Evolutionary conservation across 2,329 filamentous ascomycete genomes (phyloP).

Genomic region (Ophiosphaerella korrae): DNA sequence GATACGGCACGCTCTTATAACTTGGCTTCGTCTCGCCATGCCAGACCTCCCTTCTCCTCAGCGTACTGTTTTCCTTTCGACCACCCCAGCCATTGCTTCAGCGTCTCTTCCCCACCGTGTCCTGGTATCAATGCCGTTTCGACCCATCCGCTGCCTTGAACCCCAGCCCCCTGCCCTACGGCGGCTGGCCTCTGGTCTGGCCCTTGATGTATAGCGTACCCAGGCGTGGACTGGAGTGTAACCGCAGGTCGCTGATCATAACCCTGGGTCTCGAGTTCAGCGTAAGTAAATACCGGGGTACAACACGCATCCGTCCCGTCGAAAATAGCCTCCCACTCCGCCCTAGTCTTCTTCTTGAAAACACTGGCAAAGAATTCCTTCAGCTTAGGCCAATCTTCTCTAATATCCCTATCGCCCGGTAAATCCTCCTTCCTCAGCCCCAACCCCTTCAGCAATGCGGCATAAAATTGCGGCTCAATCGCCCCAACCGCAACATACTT

Average conservation of each 20-base stretch:
- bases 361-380: slow-evolving; percentile 62
- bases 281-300: slow-evolving; percentile 80
- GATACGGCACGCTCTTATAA: slow-evolving; percentile 13
- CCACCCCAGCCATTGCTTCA: slow-evolving; percentile 81
- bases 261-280: slow-evolving; percentile 68
- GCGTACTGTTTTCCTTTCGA: slow-evolving; percentile 71
- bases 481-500: slow-evolving; percentile 87
- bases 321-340: slow-evolving; percentile 84
- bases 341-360: slow-evolving; percentile 73
- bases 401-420: slow-evolving; percentile 61
- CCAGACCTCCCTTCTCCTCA: slow-evolving; percentile 47
- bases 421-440: slow-evolving; percentile 58
- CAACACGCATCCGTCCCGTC: slow-evolving; percentile 92
- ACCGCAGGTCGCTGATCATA: slow-evolving; percentile 75
- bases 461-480: slow-evolving; percentile 86
- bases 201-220: slow-evolving; percentile 62
- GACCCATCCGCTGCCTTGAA: slow-evolving; percentile 70
- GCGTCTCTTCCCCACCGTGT: slow-evolving; percentile 70
- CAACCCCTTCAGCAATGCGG: slow-evolving; percentile 68
- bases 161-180: slow-evolving; percentile 67
- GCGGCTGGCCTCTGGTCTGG: slow-evolving; percentile 47
- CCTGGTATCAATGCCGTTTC: slow-evolving; percentile 67
- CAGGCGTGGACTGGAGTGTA: slow-evolving; percentile 71
- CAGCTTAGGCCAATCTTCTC: slow-evolving; percentile 70
- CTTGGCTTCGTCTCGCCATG: slow-evolving; percentile 53